phyloP scores from a whole-genome alignment of 2,329 filamentous ascomycete species.

The Karstenula rhodostoma region DNA sequence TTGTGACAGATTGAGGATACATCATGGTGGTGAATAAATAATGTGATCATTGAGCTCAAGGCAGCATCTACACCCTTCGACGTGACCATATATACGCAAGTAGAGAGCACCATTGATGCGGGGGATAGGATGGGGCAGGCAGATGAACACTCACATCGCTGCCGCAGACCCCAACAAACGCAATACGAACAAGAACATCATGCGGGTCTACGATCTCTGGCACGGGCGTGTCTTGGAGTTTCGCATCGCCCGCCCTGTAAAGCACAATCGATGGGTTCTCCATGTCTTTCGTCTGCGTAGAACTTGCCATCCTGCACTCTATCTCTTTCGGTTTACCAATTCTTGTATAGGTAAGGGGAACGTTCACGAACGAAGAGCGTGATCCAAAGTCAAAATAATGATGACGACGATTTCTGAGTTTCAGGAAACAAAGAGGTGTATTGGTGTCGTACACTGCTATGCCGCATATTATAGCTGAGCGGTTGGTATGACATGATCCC shows the following conservation, averaged over 20 bases:
- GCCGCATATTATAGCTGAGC: background rate
- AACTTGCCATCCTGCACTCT: background rate
- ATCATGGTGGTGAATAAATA: too few relatives aligned
- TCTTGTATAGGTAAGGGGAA: too few relatives aligned
- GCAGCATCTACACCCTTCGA: too few relatives aligned
- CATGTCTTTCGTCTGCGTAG: slow-evolving; percentile 20
- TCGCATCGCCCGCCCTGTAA: slow-evolving; percentile 49
- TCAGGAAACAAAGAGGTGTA: background rate
- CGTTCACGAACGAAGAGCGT: too few relatives aligned
- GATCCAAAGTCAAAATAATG: too few relatives aligned
- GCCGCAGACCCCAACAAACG: slow-evolving; percentile 57
- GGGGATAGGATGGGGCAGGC: too few relatives aligned
- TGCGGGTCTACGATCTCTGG: slow-evolving; percentile 47
- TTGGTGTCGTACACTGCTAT: background rate
- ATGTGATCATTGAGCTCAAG: too few relatives aligned
- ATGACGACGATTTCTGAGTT: too few relatives aligned
- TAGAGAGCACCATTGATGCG: too few relatives aligned
- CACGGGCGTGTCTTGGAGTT: slow-evolving; percentile 49
- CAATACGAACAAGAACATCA: slow-evolving; percentile 56
- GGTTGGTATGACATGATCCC: background rate
- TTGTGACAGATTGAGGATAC: background rate
- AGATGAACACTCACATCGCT: slow-evolving; percentile 32
- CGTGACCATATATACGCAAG: too few relatives aligned
- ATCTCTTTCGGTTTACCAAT: background rate
- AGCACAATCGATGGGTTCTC: slow-evolving; percentile 55